Conservation (phyloP, 2,329 filamentous ascomycete species). For the Daldinia sp. region DNA sequence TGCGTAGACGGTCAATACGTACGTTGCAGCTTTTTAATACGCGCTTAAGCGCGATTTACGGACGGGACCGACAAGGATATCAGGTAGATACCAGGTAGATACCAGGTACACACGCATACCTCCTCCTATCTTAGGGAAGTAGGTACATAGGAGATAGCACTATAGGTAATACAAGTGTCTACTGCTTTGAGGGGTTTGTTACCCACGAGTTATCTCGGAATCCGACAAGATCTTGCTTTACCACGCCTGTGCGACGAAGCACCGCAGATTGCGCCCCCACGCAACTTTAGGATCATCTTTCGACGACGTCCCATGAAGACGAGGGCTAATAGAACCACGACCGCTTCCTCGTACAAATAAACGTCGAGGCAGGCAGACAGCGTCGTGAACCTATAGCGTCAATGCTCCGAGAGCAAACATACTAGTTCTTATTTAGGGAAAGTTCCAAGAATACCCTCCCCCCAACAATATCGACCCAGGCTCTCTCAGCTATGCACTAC, state of each 20-base stretch:
- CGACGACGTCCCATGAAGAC: not conserved
- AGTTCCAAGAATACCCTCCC: not conserved
- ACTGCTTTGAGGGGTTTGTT: not conserved
- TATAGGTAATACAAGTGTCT: not conserved
- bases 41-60: not conserved
- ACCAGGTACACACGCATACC: too few species aligned
- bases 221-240: constrained; percentile 16
- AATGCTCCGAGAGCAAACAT: not conserved
- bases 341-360: not conserved
- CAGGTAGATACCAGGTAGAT: too few species aligned
- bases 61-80: not conserved
- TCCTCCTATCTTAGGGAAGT: too few species aligned
- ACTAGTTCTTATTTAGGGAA: not conserved
- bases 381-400: not conserved
- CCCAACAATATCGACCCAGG: not conserved
- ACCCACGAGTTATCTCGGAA: not conserved
- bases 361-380: not conserved
- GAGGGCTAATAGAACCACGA: not conserved
- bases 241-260: constrained; percentile 9
- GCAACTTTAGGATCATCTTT: not conserved
- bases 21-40: not conserved
- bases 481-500: not conserved
- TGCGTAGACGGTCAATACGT: not conserved
- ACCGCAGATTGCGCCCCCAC: constrained; percentile 14
- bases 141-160: too few species aligned